phyloP scores from a whole-genome alignment of 257 asterid genomes.

The Lavandula angustifolia region DNA sequence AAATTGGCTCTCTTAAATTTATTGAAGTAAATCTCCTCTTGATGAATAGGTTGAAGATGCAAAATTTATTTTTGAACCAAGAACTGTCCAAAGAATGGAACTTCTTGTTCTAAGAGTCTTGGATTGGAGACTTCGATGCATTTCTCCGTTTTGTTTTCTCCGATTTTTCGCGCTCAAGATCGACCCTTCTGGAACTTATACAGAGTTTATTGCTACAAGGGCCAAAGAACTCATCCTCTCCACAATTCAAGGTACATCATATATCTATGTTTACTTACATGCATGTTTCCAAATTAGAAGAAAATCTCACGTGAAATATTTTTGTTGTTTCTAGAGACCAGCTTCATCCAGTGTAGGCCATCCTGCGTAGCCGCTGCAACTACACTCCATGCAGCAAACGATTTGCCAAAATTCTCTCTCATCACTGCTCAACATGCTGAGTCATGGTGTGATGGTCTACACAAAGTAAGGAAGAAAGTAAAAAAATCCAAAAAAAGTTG shows the following conservation, averaged over 20 bases:
- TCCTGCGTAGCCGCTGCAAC: conserved; percentile 90
- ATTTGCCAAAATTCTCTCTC: conserved; percentile 68
- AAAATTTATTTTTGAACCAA: conserved; percentile 74
- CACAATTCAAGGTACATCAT: conserved; percentile 58
- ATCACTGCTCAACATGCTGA: conserved; percentile 77
- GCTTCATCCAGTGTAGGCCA: conserved; percentile 79
- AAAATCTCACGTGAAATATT: background rate
- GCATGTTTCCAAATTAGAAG: background rate
- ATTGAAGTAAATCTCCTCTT: background rate
- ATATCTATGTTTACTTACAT: background rate
- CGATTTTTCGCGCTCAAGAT: conserved; percentile 73
- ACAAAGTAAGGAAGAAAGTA: conserved; percentile 47
- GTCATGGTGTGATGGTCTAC: conserved; percentile 84
- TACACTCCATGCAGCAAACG: conserved; percentile 74
- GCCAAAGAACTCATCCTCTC: conserved; percentile 70
- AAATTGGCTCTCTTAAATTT: background rate
- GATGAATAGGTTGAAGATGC: conserved; percentile 74
- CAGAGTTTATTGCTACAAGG: conserved; percentile 60
- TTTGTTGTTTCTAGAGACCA: conserved; percentile 44
- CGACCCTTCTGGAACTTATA: conserved; percentile 68
- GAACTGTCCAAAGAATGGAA: conserved; percentile 82
- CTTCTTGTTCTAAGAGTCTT: conserved; percentile 73
- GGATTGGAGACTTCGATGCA: conserved; percentile 87
- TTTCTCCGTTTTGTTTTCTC: conserved; percentile 80
- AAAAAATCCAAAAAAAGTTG: background rate